A percentile compares a stretch with the other conserved stretches of the same genome.
phyloP scores from a whole-genome alignment of 345 rosid species.

The Physaria fendleri region DNA sequence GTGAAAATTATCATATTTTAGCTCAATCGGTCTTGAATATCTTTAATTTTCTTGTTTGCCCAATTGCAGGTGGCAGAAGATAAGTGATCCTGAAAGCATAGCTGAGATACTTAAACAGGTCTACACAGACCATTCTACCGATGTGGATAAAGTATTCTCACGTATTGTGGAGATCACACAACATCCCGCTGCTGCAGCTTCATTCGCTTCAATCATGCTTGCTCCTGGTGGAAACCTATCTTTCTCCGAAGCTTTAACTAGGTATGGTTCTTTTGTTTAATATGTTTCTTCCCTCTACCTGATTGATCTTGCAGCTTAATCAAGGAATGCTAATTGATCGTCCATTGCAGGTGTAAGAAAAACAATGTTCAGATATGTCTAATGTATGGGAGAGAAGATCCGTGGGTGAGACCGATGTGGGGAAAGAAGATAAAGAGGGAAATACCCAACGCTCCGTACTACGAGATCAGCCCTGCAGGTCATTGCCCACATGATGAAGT shows the following conservation, averaged over 20 bases:
- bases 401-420: slow-evolving; percentile 98
- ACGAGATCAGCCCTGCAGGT: slow-evolving; percentile 96
- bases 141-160: slow-evolving; percentile 76
- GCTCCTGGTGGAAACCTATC: slow-evolving; percentile 81
- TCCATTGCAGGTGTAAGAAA: slow-evolving; percentile 47
- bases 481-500: slow-evolving; percentile 99
- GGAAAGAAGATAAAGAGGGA: slow-evolving; percentile 68
- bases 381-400: slow-evolving; percentile 90
- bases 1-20: neutral
- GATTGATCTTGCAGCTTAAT: neutral
- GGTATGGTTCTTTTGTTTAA: neutral
- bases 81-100: slow-evolving; percentile 81
- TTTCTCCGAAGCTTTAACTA: slow-evolving; percentile 61
- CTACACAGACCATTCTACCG: slow-evolving; percentile 75
- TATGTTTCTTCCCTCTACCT: neutral
- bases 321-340: neutral
- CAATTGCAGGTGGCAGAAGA: slow-evolving; percentile 74
- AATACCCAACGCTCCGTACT: slow-evolving; percentile 73
- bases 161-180: slow-evolving; percentile 64
- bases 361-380: slow-evolving; percentile 65
- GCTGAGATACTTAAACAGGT: slow-evolving; percentile 83
- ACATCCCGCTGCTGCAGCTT: slow-evolving; percentile 95
- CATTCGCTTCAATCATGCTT: slow-evolving; percentile 87
- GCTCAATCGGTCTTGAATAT: neutral
- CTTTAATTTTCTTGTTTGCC: neutral